A percentile compares a stretch with the other conserved stretches of the same genome.
These are phyloP conservation scores for Quercus dentata DNA, from an alignment of 306 rosid species.

Conservation along the genomic window DNA sequence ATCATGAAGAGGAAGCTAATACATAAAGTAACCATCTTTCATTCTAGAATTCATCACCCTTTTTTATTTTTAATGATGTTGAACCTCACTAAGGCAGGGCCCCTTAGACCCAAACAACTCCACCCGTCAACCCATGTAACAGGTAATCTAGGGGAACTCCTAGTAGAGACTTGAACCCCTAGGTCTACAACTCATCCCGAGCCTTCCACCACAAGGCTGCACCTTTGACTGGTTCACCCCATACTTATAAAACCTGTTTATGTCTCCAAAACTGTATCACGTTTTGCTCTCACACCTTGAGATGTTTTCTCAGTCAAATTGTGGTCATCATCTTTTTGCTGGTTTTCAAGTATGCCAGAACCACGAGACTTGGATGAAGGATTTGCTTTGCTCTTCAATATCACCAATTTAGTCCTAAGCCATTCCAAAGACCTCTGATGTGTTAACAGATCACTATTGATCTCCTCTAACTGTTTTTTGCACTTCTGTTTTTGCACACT, in stretches of 20 bases:
- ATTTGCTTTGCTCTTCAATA: not conserved
- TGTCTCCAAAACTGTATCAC: not conserved
- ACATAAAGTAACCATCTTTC: not conserved
- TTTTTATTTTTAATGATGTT: too few species aligned
- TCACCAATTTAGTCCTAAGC: not conserved
- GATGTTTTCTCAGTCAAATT: not conserved
- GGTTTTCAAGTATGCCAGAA: not conserved
- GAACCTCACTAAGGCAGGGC: too few species aligned
- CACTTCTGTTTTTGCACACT: not conserved
- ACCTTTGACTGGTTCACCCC: too few species aligned
- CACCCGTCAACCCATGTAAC: too few species aligned
- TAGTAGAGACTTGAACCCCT: too few species aligned
- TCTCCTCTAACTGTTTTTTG: not conserved
- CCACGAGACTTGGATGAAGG: not conserved
- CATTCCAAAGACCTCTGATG: not conserved
- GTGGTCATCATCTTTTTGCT: not conserved
- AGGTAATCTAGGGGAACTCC: too few species aligned
- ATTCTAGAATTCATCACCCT: not conserved
- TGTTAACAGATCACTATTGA: not conserved
- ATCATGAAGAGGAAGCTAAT: too few species aligned
- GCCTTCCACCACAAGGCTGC: too few species aligned
- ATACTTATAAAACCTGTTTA: not conserved
- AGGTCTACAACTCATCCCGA: too few species aligned
- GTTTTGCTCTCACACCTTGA: not conserved
- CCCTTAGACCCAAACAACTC: too few species aligned